These are phyloP conservation scores for Wickerhamomyces bovis DNA, from an alignment of 805 yeast species.

Conservation along the genomic window DNA sequence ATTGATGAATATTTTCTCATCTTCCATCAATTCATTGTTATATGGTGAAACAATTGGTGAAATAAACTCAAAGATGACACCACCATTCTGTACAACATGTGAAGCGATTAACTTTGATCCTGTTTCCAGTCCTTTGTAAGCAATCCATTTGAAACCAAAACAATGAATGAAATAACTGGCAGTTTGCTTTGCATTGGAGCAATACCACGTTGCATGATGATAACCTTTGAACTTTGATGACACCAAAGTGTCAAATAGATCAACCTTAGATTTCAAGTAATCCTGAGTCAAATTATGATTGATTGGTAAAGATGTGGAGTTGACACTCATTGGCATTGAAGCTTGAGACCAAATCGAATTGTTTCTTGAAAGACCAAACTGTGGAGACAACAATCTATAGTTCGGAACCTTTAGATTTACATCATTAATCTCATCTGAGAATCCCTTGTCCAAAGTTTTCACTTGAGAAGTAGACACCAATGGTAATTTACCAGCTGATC, in stretches of 20 bases:
- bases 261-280: neutral
- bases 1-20: slow-evolving; percentile 18
- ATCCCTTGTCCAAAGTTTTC: neutral
- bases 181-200: slow-evolving; percentile 63
- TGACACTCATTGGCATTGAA: neutral
- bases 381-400: neutral
- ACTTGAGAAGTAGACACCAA: neutral
- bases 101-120: slow-evolving; percentile 49
- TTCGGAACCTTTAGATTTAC: neutral
- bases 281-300: neutral
- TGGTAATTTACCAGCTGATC: neutral
- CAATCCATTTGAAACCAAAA: slow-evolving; percentile 61
- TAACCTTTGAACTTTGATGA: slow-evolving; percentile 34
- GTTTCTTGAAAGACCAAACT: neutral
- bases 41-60: slow-evolving; percentile 30
- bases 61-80: slow-evolving; percentile 41
- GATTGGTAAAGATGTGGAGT: neutral
- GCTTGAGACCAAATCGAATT: neutral
- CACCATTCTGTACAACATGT: slow-evolving; percentile 56
- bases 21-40: slow-evolving; percentile 6
- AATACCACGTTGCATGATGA: slow-evolving; percentile 64
- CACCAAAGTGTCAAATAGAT: neutral
- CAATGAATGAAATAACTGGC: slow-evolving; percentile 48
- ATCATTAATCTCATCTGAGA: neutral
- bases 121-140: slow-evolving; percentile 63